Conservation (phyloP, 1,139 yeast species). For the Geotrichum bryndzae region DNA sequence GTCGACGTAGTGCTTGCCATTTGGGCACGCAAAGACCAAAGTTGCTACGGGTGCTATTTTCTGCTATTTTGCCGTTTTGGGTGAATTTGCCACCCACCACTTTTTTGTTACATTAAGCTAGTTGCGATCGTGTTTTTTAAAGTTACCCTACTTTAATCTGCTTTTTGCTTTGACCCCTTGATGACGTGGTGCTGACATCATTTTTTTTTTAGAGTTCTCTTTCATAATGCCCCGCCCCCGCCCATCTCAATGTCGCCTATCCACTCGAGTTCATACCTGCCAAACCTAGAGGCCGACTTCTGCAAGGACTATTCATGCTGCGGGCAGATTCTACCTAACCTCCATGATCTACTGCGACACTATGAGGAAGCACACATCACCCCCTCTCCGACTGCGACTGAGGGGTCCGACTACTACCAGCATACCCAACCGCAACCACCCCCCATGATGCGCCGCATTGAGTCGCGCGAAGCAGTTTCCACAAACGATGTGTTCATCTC, state of each 20-base stretch:
- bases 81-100: background rate
- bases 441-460: slow-evolving; percentile 38
- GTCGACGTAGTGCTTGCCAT: background rate
- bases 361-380: slow-evolving; percentile 95
- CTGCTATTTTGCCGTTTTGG: background rate
- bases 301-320: slow-evolving; percentile 96
- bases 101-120: background rate
- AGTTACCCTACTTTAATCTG: slow-evolving; percentile 10
- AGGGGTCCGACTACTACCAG: background rate
- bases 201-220: slow-evolving; percentile 26
- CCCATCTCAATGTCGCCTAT: slow-evolving; percentile 44
- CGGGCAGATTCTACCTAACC: slow-evolving; percentile 83
- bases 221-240: slow-evolving; percentile 29
- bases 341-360: slow-evolving; percentile 88
- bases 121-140: background rate
- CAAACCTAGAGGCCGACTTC: slow-evolving; percentile 89
- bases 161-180: background rate
- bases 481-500: slow-evolving; percentile 79
- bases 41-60: background rate
- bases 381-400: slow-evolving; percentile 38
- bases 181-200: slow-evolving; percentile 7
- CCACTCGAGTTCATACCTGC: slow-evolving; percentile 68
- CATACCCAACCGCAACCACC: slow-evolving; percentile 46
- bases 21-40: background rate
- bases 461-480: slow-evolving; percentile 58